Base-by-base conservation (phyloP, 2,329 filamentous ascomycete genomes). In the Claviceps spartinae region DNA sequence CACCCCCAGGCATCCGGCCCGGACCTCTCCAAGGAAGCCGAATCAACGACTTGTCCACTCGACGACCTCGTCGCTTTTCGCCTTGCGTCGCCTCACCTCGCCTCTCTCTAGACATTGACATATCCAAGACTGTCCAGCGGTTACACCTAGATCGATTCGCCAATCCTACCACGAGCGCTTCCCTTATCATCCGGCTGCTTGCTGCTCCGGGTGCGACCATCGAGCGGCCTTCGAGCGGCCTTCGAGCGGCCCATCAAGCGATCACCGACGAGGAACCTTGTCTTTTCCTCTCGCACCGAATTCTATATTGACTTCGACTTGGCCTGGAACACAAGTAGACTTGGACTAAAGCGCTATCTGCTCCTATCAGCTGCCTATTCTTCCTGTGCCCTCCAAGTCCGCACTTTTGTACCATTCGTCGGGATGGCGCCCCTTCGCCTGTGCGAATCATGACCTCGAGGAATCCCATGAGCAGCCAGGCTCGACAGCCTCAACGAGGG, bases 401-500 rank as follows among this genome's bases (percentile, higher is more conserved):
- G 48, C 44, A 24, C 47, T 42, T 57, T 5, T 51, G 26, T 20
- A 49, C 36, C 36, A 48, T 50, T 53, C 40, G 53, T 56, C 65
- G 66, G 66, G 57, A 70, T 70, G 67, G 67, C 69, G 74, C 67
- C 69, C 65, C 66, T 63, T 65, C 64, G 67, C 61, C 60, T 62
- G 62, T 62, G 60, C 64, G 68, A 70, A 71, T 68, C 71, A 80
- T 80, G 77, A 79, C 74, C 72, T 78, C 76, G 65, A 71, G 76
- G 72, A 76, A 76, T 67, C 70, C 74, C 63, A 72, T 78, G 73
- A 75, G 74, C 71, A 74, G 74, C 69, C 74, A 74, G 65, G 75
- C 74, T 71, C 76, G 76, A 70, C 76, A 73, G 70, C 75, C 77
- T 67, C 76, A 77, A 67, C 74, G 76, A 67, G 72, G 74, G 59